Evolutionary conservation across 345 rosid genomes (phyloP).

Genomic region (Melaleuca alternifolia): DNA sequence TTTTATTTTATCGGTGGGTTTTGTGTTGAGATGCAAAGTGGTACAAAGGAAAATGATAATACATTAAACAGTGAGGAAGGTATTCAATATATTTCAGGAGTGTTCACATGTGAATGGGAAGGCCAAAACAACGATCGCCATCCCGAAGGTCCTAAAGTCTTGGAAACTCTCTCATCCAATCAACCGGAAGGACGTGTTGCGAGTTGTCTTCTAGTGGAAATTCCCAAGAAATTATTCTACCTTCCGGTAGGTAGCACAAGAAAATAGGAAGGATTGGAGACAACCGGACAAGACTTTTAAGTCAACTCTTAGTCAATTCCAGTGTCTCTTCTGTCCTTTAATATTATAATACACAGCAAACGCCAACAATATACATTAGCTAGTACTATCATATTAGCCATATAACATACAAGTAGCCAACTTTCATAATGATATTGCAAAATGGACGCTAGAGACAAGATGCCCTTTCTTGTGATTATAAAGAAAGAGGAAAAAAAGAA

Average conservation of each 20-base stretch:
- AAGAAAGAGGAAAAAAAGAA: background rate
- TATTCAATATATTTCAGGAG: background rate
- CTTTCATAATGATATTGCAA: background rate
- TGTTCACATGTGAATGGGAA: background rate
- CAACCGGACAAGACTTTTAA: background rate
- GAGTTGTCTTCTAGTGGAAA: background rate
- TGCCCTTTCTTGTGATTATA: background rate
- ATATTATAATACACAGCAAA: background rate
- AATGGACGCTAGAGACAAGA: background rate
- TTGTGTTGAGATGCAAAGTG: too few species aligned
- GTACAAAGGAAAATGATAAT: too few species aligned
- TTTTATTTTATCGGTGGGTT: too few species aligned
- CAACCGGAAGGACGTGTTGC: background rate
- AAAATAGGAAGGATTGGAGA: background rate
- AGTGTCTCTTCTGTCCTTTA: background rate
- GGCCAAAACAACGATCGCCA: background rate
- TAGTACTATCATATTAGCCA: background rate
- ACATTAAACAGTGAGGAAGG: too few species aligned
- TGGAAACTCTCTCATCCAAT: background rate
- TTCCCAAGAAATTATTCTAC: background rate
- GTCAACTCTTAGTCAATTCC: background rate
- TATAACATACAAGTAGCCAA: background rate
- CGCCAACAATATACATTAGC: background rate
- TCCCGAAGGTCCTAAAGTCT: background rate
- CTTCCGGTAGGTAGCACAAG: background rate